A percentile compares a stretch with the other conserved stretches of the same genome.
These are phyloP conservation scores for Microbotryum violaceum DNA, from an alignment of 1,284 basidiomycete species.

Conservation along the genomic window DNA sequence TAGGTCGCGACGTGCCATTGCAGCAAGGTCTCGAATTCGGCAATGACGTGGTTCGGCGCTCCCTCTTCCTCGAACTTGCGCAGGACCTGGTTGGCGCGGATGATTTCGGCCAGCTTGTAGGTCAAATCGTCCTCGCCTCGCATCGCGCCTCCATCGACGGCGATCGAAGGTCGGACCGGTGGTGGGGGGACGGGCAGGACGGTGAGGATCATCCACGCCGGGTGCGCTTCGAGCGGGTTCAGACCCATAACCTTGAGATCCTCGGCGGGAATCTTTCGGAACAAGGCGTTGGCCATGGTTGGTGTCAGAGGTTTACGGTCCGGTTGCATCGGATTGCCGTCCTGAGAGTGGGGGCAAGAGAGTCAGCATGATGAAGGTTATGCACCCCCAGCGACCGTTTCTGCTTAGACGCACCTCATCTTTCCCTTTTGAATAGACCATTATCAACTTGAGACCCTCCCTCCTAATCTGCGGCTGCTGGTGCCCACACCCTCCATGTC, in stretches of 20 bases:
- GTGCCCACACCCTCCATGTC: conserved; percentile 94
- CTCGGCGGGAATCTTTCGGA: conserved; percentile 84
- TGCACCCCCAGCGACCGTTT: not conserved
- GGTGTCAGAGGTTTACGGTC: conserved; percentile 85
- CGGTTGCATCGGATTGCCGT: conserved; percentile 73
- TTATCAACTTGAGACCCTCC: conserved; percentile 89
- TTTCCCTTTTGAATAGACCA: conserved; percentile 80
- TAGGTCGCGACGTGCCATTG: conserved; percentile 99
- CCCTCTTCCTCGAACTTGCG: conserved; percentile 92
- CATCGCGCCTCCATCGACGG: conserved; percentile 91
- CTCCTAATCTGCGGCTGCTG: conserved; percentile 84
- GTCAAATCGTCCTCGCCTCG: conserved; percentile 97
- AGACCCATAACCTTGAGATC: conserved; percentile 90
- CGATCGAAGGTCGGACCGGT: conserved; percentile 93
- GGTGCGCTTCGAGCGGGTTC: conserved; percentile 89
- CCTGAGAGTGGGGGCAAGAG: conserved; percentile 45
- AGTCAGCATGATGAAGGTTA: conserved; percentile 4
- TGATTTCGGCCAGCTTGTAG: conserved; percentile 95
- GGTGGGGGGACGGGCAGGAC: conserved; percentile 97
- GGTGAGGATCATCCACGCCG: conserved; percentile 99
- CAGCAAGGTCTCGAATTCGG: conserved; percentile 91
- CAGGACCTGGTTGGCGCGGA: conserved; percentile 89
- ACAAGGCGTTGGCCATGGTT: conserved; percentile 63
- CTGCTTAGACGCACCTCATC: conserved; percentile 23
- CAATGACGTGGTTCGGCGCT: conserved; percentile 89